These are phyloP conservation scores for Keqinozyma sinolaborantium DNA, from an alignment of 1,139 yeast species.

Conservation along the genomic window DNA sequence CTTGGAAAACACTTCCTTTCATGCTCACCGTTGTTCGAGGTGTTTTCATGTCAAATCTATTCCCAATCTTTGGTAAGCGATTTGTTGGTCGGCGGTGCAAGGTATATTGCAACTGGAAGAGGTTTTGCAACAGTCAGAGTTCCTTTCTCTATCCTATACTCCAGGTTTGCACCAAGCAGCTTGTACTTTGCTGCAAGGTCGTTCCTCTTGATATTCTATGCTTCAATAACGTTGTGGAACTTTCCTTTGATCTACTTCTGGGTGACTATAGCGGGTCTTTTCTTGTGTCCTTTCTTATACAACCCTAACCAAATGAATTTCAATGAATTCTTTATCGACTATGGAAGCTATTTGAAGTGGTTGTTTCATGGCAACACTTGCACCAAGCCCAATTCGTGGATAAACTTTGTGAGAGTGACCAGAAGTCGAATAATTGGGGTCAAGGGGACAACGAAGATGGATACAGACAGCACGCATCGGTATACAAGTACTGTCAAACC, in stretches of 20 bases:
- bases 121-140: constrained; percentile 51
- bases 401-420: constrained; percentile 31
- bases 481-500: constrained; percentile 36
- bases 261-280: constrained; percentile 42
- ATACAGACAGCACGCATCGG: constrained; percentile 11
- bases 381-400: constrained; percentile 34
- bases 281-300: constrained; percentile 47
- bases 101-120: constrained; percentile 53
- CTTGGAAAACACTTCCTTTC: constrained; percentile 46
- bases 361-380: constrained; percentile 40
- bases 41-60: constrained; percentile 50
- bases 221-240: constrained; percentile 48
- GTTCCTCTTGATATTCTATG: constrained; percentile 37
- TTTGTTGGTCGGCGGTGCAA: constrained; percentile 50
- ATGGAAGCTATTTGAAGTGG: constrained; percentile 41
- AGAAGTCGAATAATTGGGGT: constrained; percentile 45
- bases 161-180: constrained; percentile 46
- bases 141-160: constrained; percentile 40
- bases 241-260: constrained; percentile 45
- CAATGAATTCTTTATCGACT: constrained; percentile 49
- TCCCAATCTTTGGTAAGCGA: constrained; percentile 47
- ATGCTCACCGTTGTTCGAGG: constrained; percentile 51
- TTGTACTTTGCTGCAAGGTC: constrained; percentile 40
- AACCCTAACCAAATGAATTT: constrained; percentile 51
- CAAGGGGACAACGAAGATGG: constrained; percentile 19